phyloP scores from a whole-genome alignment of 192 early-diverging fungal genomes.

The Gigaspora rosea region DNA sequence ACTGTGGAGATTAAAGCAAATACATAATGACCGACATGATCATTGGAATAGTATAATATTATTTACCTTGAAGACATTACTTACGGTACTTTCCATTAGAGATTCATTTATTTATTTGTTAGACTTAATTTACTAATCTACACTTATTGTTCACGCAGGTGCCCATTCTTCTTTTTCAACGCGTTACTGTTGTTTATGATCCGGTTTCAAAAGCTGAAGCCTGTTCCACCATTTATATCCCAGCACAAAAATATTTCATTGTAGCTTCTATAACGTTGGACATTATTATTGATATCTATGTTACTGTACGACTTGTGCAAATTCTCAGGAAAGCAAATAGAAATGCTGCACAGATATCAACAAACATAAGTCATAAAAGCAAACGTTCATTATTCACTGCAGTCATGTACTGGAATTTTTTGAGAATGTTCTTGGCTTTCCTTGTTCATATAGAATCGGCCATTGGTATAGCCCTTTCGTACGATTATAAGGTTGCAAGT shows the following conservation, averaged over 20 bases:
- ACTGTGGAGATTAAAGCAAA: constrained; percentile 26
- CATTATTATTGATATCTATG: background rate
- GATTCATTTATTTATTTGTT: too few species aligned
- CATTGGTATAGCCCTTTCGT: too few species aligned
- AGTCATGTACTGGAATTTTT: constrained; percentile 33
- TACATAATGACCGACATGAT: background rate
- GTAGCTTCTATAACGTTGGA: background rate
- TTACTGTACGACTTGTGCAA: constrained; percentile 1
- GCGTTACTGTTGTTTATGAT: background rate
- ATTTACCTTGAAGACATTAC: background rate
- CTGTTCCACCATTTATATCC: background rate
- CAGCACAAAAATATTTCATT: background rate
- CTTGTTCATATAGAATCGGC: background rate
- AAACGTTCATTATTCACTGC: constrained; percentile 27
- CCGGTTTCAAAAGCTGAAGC: background rate
- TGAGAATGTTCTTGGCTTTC: constrained; percentile 2
- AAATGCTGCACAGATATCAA: background rate
- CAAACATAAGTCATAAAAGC: background rate
- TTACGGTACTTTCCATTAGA: background rate
- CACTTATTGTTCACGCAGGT: background rate
- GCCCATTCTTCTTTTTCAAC: background rate
- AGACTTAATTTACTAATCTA: background rate
- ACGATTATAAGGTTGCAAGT: too few species aligned
- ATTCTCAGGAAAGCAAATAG: background rate
- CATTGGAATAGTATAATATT: background rate